Base-by-base conservation (phyloP, 495 filamentous ascomycete species). In the Neurospora discreta region DNA sequence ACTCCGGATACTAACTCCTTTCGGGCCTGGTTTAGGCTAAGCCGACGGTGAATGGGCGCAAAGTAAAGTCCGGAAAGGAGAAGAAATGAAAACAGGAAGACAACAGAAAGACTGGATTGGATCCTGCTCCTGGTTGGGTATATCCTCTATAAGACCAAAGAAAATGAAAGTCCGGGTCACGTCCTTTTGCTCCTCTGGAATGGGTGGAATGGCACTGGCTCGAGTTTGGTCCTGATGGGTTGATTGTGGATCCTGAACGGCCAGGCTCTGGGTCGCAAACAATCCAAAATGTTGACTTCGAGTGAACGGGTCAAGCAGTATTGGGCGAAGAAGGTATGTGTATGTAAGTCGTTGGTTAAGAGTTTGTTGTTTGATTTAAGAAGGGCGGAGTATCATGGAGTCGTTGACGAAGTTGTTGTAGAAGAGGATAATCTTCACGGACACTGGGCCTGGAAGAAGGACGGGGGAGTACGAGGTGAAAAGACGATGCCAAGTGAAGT, bases 221-320 rank as follows among this genome's bases (percentile, higher is more conserved):
- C 67, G 41, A 40, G 69, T 11, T 60, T 33, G 40, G 18, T 69
- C 46, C 73, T 20, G 20, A 42, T 43, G 68, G 46, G 58, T 30
- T 52, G 44, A 44, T 23, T 16, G 42, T 69, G 33, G 33, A 9
- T 65, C 52, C 26, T 65, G 33, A 65, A 65, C 46, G 68, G 73
- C 69, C 68, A 65, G 52, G 52, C 52, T 65, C 33, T 65, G 26
- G 46, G 68, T 74, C 69, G 71, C 40, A 77, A 75, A 39, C 23
- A 65, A 33, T 65, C 52, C 52, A 72, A n/a, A n/a, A 43, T 42
- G 60, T 16, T 75, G 77, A 81, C 73, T 73, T 80, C 77, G 75
- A 80, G 73, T 75, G 71, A 81, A 80, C 81, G 78, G 75, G 79
- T 80, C 79, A 79, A 78, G 26, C 9, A 18, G 15, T 65, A 71